phyloP scores from a whole-genome alignment of 148 eudicot genomes.

The Oxyria digyna region DNA sequence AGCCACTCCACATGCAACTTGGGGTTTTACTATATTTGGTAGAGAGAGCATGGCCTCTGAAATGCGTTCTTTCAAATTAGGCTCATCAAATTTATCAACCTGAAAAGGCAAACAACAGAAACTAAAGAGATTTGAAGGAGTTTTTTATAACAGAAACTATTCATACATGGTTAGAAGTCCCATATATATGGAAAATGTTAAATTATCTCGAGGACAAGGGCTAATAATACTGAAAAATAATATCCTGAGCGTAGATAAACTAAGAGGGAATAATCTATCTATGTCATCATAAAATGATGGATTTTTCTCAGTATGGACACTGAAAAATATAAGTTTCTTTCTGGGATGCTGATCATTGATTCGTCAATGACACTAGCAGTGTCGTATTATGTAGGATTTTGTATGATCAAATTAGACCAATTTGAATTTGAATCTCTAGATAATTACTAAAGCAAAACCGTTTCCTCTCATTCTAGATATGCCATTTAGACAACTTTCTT shows the following conservation, averaged over 20 bases:
- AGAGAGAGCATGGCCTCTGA: constrained; percentile 51
- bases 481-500: no score
- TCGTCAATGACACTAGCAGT: background rate
- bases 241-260: background rate
- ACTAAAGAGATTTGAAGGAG: background rate
- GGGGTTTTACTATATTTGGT: constrained; percentile 90
- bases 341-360: background rate
- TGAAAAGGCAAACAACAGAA: constrained; percentile 22
- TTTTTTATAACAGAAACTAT: background rate
- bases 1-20: constrained; percentile 94
- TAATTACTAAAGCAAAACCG: no score
- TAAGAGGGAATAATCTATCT: background rate
- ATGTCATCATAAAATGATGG: background rate
- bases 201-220: background rate
- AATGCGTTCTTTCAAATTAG: constrained; percentile 39
- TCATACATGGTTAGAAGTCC: background rate
- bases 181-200: background rate
- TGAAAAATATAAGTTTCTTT: background rate
- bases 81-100: constrained; percentile 63
- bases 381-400: background rate
- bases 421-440: no score
- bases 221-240: background rate
- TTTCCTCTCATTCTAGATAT: no score
- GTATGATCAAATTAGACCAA: no score
- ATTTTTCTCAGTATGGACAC: background rate